phyloP scores from a whole-genome alignment of 176 grass and related monocot genomes.

The Avena atlantica region DNA sequence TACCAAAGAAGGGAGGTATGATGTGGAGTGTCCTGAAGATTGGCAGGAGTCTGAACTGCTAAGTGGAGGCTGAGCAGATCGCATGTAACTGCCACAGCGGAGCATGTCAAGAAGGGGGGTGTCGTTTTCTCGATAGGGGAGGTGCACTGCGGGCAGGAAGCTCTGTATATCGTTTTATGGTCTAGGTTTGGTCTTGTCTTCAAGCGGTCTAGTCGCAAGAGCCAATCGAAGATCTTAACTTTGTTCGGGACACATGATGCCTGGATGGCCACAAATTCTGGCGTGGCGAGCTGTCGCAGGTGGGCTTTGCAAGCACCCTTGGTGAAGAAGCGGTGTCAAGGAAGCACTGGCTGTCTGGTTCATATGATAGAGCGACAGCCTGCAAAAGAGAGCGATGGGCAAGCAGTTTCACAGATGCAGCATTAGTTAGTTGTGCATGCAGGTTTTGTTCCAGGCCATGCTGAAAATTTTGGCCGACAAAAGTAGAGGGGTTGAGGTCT shows the following conservation, averaged over 20 bases:
- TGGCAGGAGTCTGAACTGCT: neutral
- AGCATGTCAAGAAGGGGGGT: neutral
- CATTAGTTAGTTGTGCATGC: neutral
- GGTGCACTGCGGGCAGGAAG: neutral
- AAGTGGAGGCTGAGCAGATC: neutral
- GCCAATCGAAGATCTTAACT: neutral
- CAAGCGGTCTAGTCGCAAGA: neutral
- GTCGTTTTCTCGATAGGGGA: neutral
- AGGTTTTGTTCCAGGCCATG: neutral
- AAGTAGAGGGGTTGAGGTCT: neutral
- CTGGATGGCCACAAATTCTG: neutral
- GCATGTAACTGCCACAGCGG: neutral
- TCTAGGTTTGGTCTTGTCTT: neutral
- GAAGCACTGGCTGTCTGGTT: neutral
- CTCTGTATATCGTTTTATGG: neutral
- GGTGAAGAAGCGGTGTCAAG: neutral
- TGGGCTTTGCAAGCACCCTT: neutral
- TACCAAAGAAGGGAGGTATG: neutral
- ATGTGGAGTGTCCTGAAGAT: neutral
- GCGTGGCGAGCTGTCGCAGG: neutral
- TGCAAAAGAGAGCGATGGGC: neutral
- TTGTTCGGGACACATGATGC: neutral
- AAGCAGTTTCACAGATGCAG: neutral
- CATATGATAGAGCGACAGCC: neutral
- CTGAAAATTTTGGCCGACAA: neutral